A percentile compares a stretch with the other conserved stretches of the same genome.
Conservation (phyloP, 1,284 basidiomycete genomes). For the Ceratobasidium sp. region DNA sequence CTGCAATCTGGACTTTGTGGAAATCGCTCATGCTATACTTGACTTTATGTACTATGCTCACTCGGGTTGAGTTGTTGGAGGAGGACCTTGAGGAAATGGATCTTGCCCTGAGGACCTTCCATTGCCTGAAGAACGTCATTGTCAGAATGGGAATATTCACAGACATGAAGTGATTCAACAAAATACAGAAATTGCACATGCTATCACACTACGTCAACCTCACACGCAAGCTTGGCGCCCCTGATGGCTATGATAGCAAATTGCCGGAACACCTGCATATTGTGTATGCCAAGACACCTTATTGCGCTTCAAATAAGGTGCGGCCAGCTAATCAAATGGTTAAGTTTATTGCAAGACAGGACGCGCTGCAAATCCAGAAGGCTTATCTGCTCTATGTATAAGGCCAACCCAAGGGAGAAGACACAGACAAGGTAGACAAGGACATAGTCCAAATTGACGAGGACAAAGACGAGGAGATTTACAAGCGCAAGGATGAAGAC, state of each 20-base stretch:
- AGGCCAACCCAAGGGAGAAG: too few relatives aligned
- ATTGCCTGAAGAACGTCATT: not conserved
- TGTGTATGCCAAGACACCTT: slow-evolving; percentile 32
- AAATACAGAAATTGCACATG: slow-evolving; percentile 56
- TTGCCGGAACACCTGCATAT: slow-evolving; percentile 44
- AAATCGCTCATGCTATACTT: not conserved
- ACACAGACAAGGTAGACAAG: too few relatives aligned
- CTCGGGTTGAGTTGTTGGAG: not conserved
- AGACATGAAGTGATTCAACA: not conserved
- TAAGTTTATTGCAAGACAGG: too few relatives aligned
- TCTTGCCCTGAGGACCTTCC: slow-evolving; percentile 19
- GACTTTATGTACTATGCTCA: not conserved
- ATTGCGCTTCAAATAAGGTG: slow-evolving; percentile 22
- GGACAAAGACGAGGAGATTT: too few relatives aligned
- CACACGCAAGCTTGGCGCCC: slow-evolving; percentile 35
- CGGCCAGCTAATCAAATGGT: slow-evolving; percentile 20
- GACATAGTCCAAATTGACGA: too few relatives aligned
- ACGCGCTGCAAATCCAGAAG: too few relatives aligned
- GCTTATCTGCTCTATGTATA: too few relatives aligned
- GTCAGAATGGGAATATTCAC: not conserved
- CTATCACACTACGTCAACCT: slow-evolving; percentile 44
- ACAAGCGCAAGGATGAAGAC: too few relatives aligned
- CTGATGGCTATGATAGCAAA: slow-evolving; percentile 42
- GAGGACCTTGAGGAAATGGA: not conserved
- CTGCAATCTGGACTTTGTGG: slow-evolving; percentile 32